phyloP scores from a whole-genome alignment of 2,329 filamentous ascomycete genomes.

The Capronia americana region DNA sequence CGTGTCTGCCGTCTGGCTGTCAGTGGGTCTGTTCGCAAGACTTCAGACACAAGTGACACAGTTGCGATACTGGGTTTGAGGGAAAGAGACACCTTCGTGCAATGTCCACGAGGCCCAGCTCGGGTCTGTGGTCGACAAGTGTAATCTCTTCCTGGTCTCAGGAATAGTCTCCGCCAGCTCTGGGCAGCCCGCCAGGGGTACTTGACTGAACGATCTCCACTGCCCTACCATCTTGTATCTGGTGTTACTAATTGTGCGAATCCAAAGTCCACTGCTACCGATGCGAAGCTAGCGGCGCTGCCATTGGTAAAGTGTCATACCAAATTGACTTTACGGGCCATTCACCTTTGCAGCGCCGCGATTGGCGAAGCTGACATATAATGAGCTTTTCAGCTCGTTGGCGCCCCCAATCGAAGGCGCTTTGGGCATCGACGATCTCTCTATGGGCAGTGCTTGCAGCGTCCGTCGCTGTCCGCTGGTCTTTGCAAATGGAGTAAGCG shows the following conservation, averaged over 20 bases:
- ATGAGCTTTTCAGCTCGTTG: constrained; percentile 11
- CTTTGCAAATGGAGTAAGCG: constrained; percentile 6
- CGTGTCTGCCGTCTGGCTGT: background rate
- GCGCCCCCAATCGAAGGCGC: background rate
- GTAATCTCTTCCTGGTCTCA: background rate
- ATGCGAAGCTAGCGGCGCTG: constrained; percentile 6
- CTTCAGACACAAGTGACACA: background rate
- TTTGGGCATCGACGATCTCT: background rate
- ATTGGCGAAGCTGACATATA: constrained; percentile 17
- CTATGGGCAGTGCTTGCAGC: background rate
- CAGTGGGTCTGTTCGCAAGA: background rate
- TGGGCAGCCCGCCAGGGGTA: background rate
- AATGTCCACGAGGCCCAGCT: background rate
- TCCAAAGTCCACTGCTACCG: background rate
- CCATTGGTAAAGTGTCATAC: constrained; percentile 20
- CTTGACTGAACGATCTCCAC: background rate
- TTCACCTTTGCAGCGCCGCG: constrained; percentile 7
- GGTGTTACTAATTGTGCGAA: background rate
- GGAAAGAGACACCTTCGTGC: background rate
- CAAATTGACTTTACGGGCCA: constrained; percentile 21
- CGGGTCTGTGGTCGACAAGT: background rate
- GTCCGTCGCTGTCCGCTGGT: background rate
- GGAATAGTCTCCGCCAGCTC: background rate
- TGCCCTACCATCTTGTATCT: background rate
- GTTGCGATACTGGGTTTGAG: background rate